Evolutionary conservation across 306 rosid species (phyloP).

Genomic region (Echinosophora koreensis): DNA sequence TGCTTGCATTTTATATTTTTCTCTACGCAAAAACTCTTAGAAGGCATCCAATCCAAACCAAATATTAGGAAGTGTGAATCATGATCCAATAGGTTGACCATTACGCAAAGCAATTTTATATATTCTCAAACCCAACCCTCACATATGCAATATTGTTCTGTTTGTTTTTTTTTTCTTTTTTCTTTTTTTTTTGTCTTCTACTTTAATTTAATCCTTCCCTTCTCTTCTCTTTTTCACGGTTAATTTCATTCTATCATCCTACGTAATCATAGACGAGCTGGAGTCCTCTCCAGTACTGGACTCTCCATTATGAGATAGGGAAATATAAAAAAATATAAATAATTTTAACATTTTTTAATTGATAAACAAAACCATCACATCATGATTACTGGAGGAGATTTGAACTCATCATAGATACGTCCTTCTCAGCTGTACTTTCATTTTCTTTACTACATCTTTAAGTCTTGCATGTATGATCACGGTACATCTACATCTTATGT

Average conservation of each 20-base stretch:
- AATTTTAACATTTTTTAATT: too few relatives aligned
- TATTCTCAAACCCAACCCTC: neutral
- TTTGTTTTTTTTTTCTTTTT: neutral
- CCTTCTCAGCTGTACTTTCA: neutral
- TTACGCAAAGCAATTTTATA: constrained; percentile 37
- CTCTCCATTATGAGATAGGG: too few relatives aligned
- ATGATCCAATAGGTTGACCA: constrained; percentile 29
- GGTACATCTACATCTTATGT: neutral
- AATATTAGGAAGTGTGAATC: neutral
- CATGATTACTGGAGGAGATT: too few relatives aligned
- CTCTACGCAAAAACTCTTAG: constrained; percentile 39
- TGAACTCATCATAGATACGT: too few relatives aligned
- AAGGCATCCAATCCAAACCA: constrained; percentile 36
- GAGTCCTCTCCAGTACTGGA: too few relatives aligned
- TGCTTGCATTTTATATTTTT: constrained; percentile 1
- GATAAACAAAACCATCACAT: too few relatives aligned
- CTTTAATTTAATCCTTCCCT: neutral
- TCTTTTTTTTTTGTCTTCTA: neutral
- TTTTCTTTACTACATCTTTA: neutral
- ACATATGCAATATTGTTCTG: neutral
- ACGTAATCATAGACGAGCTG: neutral
- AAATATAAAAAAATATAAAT: too few relatives aligned
- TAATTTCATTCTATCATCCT: neutral
- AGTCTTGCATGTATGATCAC: neutral
- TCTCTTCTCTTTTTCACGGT: neutral